Evolutionary conservation across 163 green algal species (phyloP).

Genomic region (Scenedesmus sp.): DNA sequence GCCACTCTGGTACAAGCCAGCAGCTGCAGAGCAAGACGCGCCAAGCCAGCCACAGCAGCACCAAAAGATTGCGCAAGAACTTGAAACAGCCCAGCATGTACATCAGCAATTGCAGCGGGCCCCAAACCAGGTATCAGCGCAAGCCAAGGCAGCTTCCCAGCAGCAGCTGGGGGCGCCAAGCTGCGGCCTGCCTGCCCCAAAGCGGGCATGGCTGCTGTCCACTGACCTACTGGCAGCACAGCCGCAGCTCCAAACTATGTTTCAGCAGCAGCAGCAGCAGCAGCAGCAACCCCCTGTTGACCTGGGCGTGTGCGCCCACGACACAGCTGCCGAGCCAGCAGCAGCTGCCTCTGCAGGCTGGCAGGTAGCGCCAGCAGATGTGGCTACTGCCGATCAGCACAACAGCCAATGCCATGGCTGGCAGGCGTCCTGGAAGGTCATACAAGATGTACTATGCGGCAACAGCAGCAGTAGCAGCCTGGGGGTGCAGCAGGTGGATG

Average conservation of each 20-base stretch:
- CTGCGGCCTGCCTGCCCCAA: slow-evolving; percentile 9
- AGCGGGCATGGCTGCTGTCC: slow-evolving; percentile 69
- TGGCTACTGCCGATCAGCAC: slow-evolving; percentile 59
- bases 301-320: neutral
- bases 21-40: neutral
- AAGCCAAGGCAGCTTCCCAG: neutral
- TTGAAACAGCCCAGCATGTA: neutral
- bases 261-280: slow-evolving; percentile 9
- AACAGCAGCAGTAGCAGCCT: neutral
- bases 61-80: neutral
- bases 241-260: slow-evolving; percentile 23
- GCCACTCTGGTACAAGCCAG: slow-evolving; percentile 55
- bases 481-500: slow-evolving; percentile 72
- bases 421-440: slow-evolving; percentile 58
- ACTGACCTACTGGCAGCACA: slow-evolving; percentile 56
- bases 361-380: neutral
- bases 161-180: neutral
- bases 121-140: neutral
- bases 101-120: neutral
- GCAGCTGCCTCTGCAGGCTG: neutral
- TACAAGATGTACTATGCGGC: slow-evolving; percentile 65
- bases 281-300: neutral
- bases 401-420: slow-evolving; percentile 76
- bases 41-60: neutral
- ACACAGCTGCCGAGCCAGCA: neutral